Evolutionary conservation across 305 asterid genomes (phyloP).

Genomic region (Fraxinus baroniana): DNA sequence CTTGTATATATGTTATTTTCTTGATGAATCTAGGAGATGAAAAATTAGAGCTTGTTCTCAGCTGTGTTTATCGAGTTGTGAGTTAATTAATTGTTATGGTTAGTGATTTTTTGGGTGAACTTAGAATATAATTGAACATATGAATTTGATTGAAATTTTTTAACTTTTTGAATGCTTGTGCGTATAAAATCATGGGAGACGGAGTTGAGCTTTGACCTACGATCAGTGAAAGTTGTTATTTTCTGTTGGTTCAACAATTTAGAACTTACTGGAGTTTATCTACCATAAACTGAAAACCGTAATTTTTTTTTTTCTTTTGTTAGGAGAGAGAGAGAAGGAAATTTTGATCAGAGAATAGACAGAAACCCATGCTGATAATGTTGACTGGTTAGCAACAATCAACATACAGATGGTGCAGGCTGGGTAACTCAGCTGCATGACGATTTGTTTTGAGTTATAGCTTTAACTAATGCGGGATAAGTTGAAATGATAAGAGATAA

Average conservation of each 20-base stretch:
- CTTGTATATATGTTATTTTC: slow-evolving; percentile 14
- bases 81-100: neutral
- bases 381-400: neutral
- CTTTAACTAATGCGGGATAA: neutral
- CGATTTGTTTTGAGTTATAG: neutral
- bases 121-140: neutral
- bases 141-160: neutral
- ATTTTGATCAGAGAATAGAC: neutral
- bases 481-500: neutral
- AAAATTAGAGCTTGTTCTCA: neutral
- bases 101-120: neutral
- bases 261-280: neutral
- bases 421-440: neutral
- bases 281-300: neutral
- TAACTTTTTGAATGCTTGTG: neutral
- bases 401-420: neutral
- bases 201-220: neutral
- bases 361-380: neutral
- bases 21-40: slow-evolving; percentile 3
- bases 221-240: neutral
- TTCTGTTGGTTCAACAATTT: neutral
- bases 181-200: neutral
- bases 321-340: neutral
- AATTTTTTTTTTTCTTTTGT: neutral
- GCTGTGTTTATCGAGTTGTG: slow-evolving; percentile 15